Percentiles rank a stretch among this genome's conserved stretches.
Conservation (phyloP, 1,284 basidiomycete genomes). For the Austroboletus novae-zelandiae region DNA sequence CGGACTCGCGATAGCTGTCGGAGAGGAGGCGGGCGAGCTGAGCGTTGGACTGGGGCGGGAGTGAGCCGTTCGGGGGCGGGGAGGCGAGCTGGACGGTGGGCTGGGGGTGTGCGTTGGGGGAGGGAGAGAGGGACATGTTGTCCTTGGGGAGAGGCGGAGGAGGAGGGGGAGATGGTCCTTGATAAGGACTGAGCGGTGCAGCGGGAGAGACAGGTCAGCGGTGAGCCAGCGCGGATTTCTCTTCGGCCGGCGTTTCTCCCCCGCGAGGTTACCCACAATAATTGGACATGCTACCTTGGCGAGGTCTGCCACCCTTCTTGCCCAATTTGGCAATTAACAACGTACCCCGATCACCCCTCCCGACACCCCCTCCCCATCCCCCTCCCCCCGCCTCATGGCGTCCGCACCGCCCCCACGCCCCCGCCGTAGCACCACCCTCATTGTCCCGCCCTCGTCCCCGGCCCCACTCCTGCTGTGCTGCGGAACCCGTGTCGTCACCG, state of each 20-base stretch:
- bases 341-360: constrained; percentile 15
- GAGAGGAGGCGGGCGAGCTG: constrained; percentile 58
- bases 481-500: constrained; percentile 16
- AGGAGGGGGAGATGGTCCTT: constrained; percentile 3
- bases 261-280: constrained; percentile 22
- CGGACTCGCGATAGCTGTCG: constrained; percentile 49
- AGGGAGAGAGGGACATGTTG: constrained; percentile 22
- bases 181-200: constrained; percentile 15
- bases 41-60: constrained; percentile 34
- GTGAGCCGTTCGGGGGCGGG: constrained; percentile 14
- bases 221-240: constrained; percentile 14
- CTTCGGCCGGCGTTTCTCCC: constrained; percentile 30
- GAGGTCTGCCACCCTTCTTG: constrained; percentile 19
- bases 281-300: constrained; percentile 31
- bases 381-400: constrained; percentile 19
- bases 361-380: constrained; percentile 9
- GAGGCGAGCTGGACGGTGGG: background rate
- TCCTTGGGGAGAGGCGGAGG: background rate
- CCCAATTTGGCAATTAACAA: constrained; percentile 7
- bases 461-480: constrained; percentile 1
- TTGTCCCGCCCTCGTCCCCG: constrained; percentile 1
- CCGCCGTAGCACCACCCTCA: background rate
- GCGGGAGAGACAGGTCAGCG: constrained; percentile 14
- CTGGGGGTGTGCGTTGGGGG: background rate
- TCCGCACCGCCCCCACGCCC: constrained; percentile 4